These are phyloP conservation scores for Xylaria flabelliformis DNA, from an alignment of 495 filamentous ascomycete genomes.

Conservation along the genomic window DNA sequence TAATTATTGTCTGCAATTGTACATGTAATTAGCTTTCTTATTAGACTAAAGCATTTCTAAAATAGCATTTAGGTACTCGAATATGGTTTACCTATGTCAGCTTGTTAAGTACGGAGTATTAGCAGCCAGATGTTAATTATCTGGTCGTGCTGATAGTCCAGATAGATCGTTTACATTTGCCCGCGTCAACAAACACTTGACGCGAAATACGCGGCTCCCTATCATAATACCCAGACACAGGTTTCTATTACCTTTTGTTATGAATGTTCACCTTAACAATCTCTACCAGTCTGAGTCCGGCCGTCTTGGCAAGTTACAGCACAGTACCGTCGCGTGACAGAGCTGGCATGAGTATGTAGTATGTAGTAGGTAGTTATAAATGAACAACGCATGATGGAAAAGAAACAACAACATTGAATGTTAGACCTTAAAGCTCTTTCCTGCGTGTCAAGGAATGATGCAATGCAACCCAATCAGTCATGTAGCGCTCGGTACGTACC, in stretches of 20 bases:
- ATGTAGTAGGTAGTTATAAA: neutral
- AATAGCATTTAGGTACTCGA: neutral
- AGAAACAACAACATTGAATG: neutral
- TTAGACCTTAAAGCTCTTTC: neutral
- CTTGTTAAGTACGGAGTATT: neutral
- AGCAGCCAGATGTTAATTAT: neutral
- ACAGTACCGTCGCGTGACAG: neutral
- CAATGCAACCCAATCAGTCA: slow-evolving; percentile 12
- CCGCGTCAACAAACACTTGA: neutral
- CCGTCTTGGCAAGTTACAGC: neutral
- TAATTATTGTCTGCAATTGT: neutral
- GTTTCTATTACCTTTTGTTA: neutral
- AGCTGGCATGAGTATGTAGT: neutral
- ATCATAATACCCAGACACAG: neutral
- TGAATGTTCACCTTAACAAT: neutral
- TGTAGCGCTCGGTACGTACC: slow-evolving; percentile 6
- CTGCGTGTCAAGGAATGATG: slow-evolving; percentile 13
- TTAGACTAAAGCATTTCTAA: neutral
- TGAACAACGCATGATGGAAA: slow-evolving; percentile 1
- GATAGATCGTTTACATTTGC: neutral
- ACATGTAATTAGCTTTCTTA: neutral
- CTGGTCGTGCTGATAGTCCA: neutral
- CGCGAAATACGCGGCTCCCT: neutral
- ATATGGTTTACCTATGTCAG: neutral
- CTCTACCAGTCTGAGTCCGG: neutral